A percentile compares a stretch with the other conserved stretches of the same genome.
phyloP scores from a whole-genome alignment of 2,329 filamentous ascomycete genomes.

The Trichoderma sp. region DNA sequence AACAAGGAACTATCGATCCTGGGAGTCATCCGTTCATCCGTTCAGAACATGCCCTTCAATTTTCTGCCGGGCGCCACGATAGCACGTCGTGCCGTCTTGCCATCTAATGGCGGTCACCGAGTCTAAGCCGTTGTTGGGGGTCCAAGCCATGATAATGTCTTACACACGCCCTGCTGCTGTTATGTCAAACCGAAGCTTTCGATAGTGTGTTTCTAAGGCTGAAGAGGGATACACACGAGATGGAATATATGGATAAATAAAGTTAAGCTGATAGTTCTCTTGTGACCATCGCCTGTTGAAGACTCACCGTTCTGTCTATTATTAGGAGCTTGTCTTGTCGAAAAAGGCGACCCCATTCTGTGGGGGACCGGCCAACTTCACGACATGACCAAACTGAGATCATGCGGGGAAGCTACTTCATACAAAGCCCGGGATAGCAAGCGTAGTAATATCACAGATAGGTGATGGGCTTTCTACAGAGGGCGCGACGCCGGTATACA shows the following conservation, averaged over 20 bases:
- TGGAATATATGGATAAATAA: background rate
- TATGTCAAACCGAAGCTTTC: background rate
- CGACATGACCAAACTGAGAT: background rate
- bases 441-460: background rate
- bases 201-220: background rate
- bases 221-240: background rate
- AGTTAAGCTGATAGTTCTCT: background rate
- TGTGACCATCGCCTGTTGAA: background rate
- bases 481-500: background rate
- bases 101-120: background rate
- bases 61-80: background rate
- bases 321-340: background rate
- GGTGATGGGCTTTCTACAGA: background rate
- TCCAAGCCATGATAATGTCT: background rate
- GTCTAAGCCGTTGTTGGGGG: background rate
- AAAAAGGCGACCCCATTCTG: constrained; percentile 6
- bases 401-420: background rate
- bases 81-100: background rate
- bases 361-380: constrained; percentile 19
- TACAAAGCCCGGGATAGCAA: background rate
- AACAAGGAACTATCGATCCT: background rate
- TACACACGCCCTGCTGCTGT: background rate
- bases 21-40: background rate
- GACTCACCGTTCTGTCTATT: background rate
- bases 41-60: background rate